A percentile compares a stretch with the other conserved stretches of the same genome.
Conservation (phyloP, 768 basidiomycete species). For the Lyophyllum decastes region DNA sequence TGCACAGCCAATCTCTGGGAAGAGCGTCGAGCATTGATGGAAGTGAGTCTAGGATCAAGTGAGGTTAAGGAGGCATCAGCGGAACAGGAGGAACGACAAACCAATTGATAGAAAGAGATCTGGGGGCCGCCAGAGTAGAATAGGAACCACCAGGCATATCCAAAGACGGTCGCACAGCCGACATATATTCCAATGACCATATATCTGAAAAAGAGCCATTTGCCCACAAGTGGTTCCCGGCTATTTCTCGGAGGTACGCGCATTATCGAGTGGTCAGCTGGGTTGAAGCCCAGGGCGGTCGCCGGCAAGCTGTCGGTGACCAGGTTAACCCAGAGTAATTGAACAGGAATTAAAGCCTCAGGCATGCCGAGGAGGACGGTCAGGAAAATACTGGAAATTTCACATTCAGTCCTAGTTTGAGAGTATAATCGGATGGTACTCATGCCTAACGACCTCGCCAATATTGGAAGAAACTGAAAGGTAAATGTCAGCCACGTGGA, state of each 20-base stretch:
- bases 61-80: not conserved
- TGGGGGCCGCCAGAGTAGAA: slow-evolving; percentile 89
- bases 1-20: slow-evolving; percentile 90
- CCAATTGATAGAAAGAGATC: slow-evolving; percentile 91
- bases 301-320: slow-evolving; percentile 97
- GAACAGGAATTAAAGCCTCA: slow-evolving; percentile 97
- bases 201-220: slow-evolving; percentile 96
- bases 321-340: slow-evolving; percentile 97
- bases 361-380: slow-evolving; percentile 98
- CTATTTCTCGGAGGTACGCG: slow-evolving; percentile 88
- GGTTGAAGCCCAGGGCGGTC: slow-evolving; percentile 97
- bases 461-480: slow-evolving; percentile 88
- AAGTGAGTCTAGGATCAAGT: slow-evolving; percentile 76
- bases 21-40: slow-evolving; percentile 82
- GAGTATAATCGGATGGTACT: not conserved
- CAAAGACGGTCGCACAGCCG: slow-evolving; percentile 92
- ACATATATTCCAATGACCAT: slow-evolving; percentile 93
- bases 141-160: slow-evolving; percentile 99
- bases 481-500: slow-evolving; percentile 2
- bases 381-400: slow-evolving; percentile 75
- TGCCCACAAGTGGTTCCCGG: slow-evolving; percentile 87
- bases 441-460: slow-evolving; percentile 86
- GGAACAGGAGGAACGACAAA: slow-evolving; percentile 40
- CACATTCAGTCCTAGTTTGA: slow-evolving; percentile 21
- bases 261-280: slow-evolving; percentile 97